phyloP scores from a whole-genome alignment of 1,139 yeast genomes.

The Nakaseomyces glabratus region DNA sequence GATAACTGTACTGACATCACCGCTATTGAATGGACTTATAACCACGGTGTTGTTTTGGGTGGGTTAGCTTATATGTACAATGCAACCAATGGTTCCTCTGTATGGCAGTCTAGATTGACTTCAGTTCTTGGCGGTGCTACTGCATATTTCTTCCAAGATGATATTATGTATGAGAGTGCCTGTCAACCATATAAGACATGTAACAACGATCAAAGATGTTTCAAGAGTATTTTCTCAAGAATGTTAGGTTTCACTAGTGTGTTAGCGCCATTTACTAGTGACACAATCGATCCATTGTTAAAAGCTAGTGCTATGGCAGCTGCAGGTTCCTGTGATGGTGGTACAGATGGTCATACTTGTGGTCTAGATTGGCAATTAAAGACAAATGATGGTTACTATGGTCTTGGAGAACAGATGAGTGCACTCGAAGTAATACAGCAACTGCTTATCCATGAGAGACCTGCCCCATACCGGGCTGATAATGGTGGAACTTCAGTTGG shows the following conservation, averaged over 20 bases:
- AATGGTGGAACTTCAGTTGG: conserved; percentile 44
- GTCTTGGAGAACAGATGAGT: conserved; percentile 71
- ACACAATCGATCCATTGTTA: conserved; percentile 35
- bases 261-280: conserved; percentile 42
- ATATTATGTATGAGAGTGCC: conserved; percentile 49
- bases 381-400: conserved; percentile 57
- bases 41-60: conserved; percentile 50
- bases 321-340: conserved; percentile 65
- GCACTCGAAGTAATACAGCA: conserved; percentile 62
- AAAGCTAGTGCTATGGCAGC: conserved; percentile 53
- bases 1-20: conserved; percentile 44
- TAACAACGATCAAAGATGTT: conserved; percentile 56
- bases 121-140: conserved; percentile 38
- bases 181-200: conserved; percentile 42
- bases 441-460: conserved; percentile 33
- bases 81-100: conserved; percentile 40
- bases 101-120: conserved; percentile 43
- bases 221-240: conserved; percentile 51
- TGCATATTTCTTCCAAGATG: conserved; percentile 36
- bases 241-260: conserved; percentile 43
- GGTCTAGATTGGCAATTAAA: conserved; percentile 52
- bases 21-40: conserved; percentile 50
- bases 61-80: conserved; percentile 56
- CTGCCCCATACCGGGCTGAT: conserved; percentile 36
- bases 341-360: conserved; percentile 68